phyloP scores from a whole-genome alignment of 192 early-diverging fungal species.

The Funneliformis geosporum region DNA sequence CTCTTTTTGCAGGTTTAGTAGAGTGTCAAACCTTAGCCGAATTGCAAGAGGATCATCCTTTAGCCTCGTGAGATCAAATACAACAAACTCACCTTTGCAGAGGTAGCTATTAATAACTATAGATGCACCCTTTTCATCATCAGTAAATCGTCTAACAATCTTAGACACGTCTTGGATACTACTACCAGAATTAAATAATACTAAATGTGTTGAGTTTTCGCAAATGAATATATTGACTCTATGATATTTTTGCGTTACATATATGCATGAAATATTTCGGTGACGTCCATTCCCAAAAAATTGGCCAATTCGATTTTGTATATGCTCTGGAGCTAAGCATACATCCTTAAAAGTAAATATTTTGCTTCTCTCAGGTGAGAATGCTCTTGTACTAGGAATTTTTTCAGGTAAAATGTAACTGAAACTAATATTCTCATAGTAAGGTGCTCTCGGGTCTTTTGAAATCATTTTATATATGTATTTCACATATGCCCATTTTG shows the following conservation, averaged over 20 bases:
- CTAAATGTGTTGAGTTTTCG: slow-evolving; percentile 15
- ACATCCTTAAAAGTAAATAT: slow-evolving; percentile 12
- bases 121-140: neutral
- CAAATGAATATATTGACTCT: neutral
- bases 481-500: neutral
- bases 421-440: too few relatives aligned
- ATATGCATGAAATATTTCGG: too few relatives aligned
- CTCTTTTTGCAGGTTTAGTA: too few relatives aligned
- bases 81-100: too few relatives aligned
- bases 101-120: neutral
- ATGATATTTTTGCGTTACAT: slow-evolving; percentile 12
- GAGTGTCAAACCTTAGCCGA: too few relatives aligned
- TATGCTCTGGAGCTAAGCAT: too few relatives aligned
- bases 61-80: too few relatives aligned
- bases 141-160: slow-evolving; percentile 1
- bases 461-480: neutral
- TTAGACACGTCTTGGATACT: neutral
- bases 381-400: too few relatives aligned
- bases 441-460: neutral
- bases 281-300: slow-evolving; percentile 9
- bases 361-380: too few relatives aligned
- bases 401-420: too few relatives aligned
- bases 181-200: neutral
- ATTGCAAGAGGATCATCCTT: too few relatives aligned
- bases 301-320: slow-evolving; percentile 3